phyloP scores from a whole-genome alignment of 805 yeast species.

The Grigorovia transvaalensis region DNA sequence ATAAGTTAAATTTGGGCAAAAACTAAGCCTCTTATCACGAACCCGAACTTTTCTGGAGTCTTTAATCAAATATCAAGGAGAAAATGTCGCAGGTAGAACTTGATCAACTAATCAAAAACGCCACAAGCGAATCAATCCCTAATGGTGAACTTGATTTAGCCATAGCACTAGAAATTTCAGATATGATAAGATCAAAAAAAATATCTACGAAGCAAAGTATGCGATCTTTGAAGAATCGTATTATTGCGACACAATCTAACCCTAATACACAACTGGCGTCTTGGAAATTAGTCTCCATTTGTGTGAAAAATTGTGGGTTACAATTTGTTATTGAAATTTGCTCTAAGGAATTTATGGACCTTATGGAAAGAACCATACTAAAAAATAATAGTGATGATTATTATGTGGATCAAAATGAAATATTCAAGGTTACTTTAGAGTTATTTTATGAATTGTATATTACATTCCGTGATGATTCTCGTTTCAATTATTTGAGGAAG shows the following conservation, averaged over 20 bases:
- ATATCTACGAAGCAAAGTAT: slow-evolving; percentile 73
- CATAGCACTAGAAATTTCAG: slow-evolving; percentile 76
- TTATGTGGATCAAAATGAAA: slow-evolving; percentile 29
- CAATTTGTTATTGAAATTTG: slow-evolving; percentile 74
- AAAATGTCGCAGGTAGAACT: slow-evolving; percentile 23
- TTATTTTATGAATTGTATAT: slow-evolving; percentile 69
- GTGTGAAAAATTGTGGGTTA: slow-evolving; percentile 86
- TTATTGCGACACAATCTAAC: slow-evolving; percentile 46
- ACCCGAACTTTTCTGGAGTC: no score
- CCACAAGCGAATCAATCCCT: slow-evolving; percentile 86
- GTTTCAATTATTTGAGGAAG: slow-evolving; percentile 52
- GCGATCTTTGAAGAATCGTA: slow-evolving; percentile 69
- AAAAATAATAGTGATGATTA: slow-evolving; percentile 24
- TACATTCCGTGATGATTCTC: slow-evolving; percentile 59
- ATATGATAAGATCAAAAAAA: slow-evolving; percentile 70
- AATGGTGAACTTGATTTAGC: slow-evolving; percentile 77
- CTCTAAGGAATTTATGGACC: slow-evolving; percentile 78
- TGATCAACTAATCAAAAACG: slow-evolving; percentile 57
- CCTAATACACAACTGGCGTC: slow-evolving; percentile 74
- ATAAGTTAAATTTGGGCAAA: no score
- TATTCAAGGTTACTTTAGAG: slow-evolving; percentile 49
- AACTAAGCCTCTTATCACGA: no score
- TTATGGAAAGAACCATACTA: slow-evolving; percentile 41
- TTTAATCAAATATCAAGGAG: no score
- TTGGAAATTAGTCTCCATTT: slow-evolving; percentile 68